Conservation (phyloP, 2,329 filamentous ascomycete species). For the Penicillium sp. region DNA sequence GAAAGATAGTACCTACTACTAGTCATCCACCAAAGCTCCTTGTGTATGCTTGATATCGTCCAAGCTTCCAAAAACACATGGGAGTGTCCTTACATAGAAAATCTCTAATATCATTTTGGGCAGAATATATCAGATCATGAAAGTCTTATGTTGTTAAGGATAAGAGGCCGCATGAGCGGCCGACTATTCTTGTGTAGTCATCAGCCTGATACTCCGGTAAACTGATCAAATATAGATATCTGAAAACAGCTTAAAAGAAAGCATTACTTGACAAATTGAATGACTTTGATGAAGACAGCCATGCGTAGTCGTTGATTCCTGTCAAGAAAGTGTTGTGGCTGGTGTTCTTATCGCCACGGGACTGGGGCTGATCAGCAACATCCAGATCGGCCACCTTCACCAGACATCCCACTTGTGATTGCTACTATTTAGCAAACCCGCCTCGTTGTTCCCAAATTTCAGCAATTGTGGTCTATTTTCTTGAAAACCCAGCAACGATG, state of each 20-base stretch:
- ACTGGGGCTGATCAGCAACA: slow-evolving; percentile 4
- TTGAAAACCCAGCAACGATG: slow-evolving; percentile 23
- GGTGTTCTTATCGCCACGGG: slow-evolving; percentile 21
- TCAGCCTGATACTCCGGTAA: not conserved
- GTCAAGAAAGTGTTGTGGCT: not conserved
- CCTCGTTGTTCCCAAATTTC: not conserved
- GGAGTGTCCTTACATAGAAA: too few species aligned
- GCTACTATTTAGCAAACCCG: not conserved
- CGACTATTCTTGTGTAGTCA: not conserved
- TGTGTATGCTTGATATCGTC: not conserved
- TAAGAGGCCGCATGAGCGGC: too few species aligned
- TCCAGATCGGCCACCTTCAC: not conserved
- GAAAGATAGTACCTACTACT: not conserved
- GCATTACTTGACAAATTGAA: not conserved
- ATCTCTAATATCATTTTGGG: too few species aligned
- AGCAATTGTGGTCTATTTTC: not conserved
- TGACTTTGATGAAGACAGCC: not conserved
- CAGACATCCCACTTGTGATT: not conserved
- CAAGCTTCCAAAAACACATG: too few species aligned
- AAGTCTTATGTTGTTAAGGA: too few species aligned
- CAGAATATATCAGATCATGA: too few species aligned
- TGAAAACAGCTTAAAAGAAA: not conserved
- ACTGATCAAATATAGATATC: not conserved
- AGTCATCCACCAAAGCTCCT: not conserved
- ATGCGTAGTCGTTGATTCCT: not conserved